Percentiles rank a stretch among this genome's conserved stretches.
Evolutionary conservation across 177 flowering plant genomes (phyloP).

Genomic region (Tripterygium wilfordii): DNA sequence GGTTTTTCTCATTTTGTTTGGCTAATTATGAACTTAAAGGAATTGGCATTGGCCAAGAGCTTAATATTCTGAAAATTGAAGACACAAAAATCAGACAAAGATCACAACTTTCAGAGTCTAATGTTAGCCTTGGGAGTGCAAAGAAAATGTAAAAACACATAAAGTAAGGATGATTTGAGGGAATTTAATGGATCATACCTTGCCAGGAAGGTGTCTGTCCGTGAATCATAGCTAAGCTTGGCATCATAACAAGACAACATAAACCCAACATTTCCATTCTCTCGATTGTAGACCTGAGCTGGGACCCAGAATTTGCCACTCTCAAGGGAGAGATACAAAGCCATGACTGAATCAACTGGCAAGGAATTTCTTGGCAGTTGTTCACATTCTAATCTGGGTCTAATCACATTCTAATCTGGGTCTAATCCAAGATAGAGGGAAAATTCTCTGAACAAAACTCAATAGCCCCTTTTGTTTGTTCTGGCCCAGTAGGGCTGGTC

Average conservation of each 20-base stretch:
- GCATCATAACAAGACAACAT: slow-evolving; percentile 95
- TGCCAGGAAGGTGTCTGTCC: slow-evolving; percentile 72
- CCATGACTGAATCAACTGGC: slow-evolving; percentile 55
- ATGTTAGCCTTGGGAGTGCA: too few relatives aligned
- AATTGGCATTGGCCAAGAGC: too few relatives aligned
- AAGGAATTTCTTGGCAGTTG: slow-evolving; percentile 22
- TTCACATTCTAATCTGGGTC: too few relatives aligned
- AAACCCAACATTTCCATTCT: slow-evolving; percentile 90
- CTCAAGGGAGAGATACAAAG: slow-evolving; percentile 69
- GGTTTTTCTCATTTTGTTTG: too few relatives aligned
- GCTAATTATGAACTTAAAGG: too few relatives aligned
- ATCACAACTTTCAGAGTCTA: too few relatives aligned
- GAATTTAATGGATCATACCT: too few relatives aligned
- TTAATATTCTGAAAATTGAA: too few relatives aligned
- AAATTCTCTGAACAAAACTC: slow-evolving; percentile 18
- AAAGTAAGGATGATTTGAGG: too few relatives aligned
- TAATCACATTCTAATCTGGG: slow-evolving; percentile 21
- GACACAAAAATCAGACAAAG: too few relatives aligned
- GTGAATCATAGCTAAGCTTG: slow-evolving; percentile 59
- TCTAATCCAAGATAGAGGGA: slow-evolving; percentile 43
- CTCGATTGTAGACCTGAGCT: slow-evolving; percentile 91
- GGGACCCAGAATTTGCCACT: slow-evolving; percentile 89
- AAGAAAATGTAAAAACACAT: too few relatives aligned
- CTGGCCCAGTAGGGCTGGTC: slow-evolving; percentile 11
- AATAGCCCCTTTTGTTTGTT: slow-evolving; percentile 21